A percentile compares a stretch with the other conserved stretches of the same genome.
Evolutionary conservation across 75 land plant species (phyloP).

Genomic region (Larix kaempferi): DNA sequence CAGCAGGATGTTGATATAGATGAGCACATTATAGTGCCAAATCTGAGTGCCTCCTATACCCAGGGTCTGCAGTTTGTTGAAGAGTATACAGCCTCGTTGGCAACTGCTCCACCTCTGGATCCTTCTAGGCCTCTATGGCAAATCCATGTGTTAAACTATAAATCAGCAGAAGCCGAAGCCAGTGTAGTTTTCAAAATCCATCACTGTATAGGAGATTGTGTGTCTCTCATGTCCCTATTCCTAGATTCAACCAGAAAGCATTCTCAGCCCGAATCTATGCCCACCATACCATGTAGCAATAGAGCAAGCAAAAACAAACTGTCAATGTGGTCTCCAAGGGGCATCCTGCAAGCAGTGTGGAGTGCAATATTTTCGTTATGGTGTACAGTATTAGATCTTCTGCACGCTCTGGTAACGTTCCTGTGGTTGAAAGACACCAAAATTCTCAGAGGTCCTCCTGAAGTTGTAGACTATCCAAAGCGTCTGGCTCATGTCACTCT

Average conservation of each 20-base stretch:
- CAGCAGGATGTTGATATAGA: slow-evolving; percentile 29
- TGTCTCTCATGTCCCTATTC: slow-evolving; percentile 41
- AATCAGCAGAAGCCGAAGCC: slow-evolving; percentile 17
- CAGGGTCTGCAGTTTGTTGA: slow-evolving; percentile 16
- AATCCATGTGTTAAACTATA: slow-evolving; percentile 23
- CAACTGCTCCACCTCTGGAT: slow-evolving; percentile 19
- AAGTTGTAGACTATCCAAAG: slow-evolving; percentile 20
- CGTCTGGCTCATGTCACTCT: slow-evolving; percentile 12
- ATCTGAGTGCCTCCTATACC: not conserved
- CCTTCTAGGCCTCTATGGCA: slow-evolving; percentile 30
- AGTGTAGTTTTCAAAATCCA: slow-evolving; percentile 25
- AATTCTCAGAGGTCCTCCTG: slow-evolving; percentile 19
- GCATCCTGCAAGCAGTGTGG: not conserved
- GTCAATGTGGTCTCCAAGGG: not conserved
- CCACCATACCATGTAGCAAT: slow-evolving; percentile 19
- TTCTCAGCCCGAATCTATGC: slow-evolving; percentile 23
- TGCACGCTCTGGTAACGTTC: not conserved
- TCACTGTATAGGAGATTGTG: slow-evolving; percentile 42
- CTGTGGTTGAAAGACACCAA: slow-evolving; percentile 21
- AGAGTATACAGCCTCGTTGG: slow-evolving; percentile 20
- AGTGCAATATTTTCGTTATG: slow-evolving; percentile 15
- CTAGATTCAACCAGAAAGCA: slow-evolving; percentile 26
- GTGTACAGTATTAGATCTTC: slow-evolving; percentile 16
- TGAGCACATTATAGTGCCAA: slow-evolving; percentile 22
- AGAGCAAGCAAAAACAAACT: not conserved